Conservation (phyloP, 2,329 filamentous ascomycete genomes). For the Exserohilum turcica region DNA sequence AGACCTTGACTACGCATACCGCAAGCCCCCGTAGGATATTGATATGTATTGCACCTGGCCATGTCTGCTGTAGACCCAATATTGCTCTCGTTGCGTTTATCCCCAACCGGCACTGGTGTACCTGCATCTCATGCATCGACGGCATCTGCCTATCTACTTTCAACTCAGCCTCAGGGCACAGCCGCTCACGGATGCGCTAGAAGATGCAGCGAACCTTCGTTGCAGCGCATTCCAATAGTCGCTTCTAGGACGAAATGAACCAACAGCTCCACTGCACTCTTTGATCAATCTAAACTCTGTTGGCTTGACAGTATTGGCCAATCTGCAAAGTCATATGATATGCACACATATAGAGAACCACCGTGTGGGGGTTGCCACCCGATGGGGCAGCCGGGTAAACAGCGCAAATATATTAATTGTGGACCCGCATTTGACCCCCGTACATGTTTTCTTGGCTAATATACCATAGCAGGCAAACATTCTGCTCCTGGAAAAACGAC, state of each 20-base stretch:
- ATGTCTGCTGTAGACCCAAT: neutral
- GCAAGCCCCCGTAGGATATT: too few relatives aligned
- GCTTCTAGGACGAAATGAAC: slow-evolving; percentile 11
- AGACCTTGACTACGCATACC: neutral
- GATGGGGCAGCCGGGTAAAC: slow-evolving; percentile 23
- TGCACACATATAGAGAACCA: slow-evolving; percentile 3
- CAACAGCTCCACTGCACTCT: slow-evolving; percentile 7
- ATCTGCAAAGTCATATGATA: slow-evolving; percentile 1
- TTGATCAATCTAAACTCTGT: slow-evolving; percentile 14
- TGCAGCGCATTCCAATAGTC: slow-evolving; percentile 15
- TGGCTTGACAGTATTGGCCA: slow-evolving; percentile 9
- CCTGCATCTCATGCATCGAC: neutral
- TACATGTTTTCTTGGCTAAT: slow-evolving; percentile 23
- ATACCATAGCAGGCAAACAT: slow-evolving; percentile 11
- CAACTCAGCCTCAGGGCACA: slow-evolving; percentile 21
- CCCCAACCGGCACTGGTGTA: neutral
- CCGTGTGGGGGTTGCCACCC: slow-evolving; percentile 5
- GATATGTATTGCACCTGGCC: neutral
- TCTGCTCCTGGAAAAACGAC: slow-evolving; percentile 11
- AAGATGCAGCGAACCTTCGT: slow-evolving; percentile 23
- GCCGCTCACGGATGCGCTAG: slow-evolving; percentile 15
- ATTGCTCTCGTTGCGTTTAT: neutral
- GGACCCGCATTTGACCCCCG: slow-evolving; percentile 5
- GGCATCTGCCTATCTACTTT: slow-evolving; percentile 4
- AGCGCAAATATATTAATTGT: slow-evolving; percentile 21